Evolutionary conservation across 1,284 basidiomycete species (phyloP).

Genomic region (Neolentinus lepideus): DNA sequence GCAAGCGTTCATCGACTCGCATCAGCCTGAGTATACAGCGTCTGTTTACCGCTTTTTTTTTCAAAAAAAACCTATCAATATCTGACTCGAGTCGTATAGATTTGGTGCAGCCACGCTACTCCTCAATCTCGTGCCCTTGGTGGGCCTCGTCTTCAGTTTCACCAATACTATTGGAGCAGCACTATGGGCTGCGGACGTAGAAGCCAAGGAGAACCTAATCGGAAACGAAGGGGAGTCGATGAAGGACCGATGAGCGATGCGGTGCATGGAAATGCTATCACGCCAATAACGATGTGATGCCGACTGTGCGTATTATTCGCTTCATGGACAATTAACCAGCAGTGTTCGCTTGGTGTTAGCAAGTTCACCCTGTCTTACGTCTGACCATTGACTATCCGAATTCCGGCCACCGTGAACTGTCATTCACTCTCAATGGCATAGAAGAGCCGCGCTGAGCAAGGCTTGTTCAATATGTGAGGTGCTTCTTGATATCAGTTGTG

Average conservation of each 20-base stretch:
- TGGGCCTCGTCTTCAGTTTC: constrained; percentile 45
- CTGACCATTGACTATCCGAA: too few species aligned
- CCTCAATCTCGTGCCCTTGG: constrained; percentile 57
- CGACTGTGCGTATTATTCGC: too few species aligned
- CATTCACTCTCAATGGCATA: too few species aligned
- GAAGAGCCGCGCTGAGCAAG: too few species aligned
- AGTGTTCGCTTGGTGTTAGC: too few species aligned
- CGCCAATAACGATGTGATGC: too few species aligned
- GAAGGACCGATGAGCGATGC: neutral
- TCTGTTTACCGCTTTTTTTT: constrained; percentile 18
- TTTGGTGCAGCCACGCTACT: constrained; percentile 57
- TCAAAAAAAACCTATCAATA: neutral
- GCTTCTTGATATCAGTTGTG: neutral
- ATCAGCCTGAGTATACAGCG: constrained; percentile 36
- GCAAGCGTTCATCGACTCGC: constrained; percentile 45
- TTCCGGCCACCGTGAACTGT: too few species aligned
- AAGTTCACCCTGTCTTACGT: too few species aligned
- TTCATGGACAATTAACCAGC: too few species aligned
- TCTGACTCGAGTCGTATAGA: constrained; percentile 17
- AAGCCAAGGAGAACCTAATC: constrained; percentile 28
- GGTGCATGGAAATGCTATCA: neutral
- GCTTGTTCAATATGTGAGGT: neutral
- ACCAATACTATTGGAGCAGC: constrained; percentile 63
- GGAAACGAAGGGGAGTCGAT: constrained; percentile 4
- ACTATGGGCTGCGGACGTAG: constrained; percentile 62